Evolutionary conservation across 805 yeast genomes (phyloP).

Genomic region (Yarrowia osloensis): DNA sequence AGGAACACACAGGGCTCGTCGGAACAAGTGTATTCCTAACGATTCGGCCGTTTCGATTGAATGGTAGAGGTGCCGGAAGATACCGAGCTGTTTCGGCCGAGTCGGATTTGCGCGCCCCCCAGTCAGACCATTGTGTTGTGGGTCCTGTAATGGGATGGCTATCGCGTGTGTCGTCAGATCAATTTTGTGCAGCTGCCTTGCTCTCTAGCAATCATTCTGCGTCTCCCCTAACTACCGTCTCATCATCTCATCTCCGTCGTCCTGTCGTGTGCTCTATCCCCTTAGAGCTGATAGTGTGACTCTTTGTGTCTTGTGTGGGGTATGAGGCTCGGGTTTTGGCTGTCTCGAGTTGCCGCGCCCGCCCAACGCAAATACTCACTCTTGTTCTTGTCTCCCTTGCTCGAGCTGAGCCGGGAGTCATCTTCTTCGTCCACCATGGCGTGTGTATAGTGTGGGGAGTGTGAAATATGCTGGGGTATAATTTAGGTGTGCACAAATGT

Average conservation of each 20-base stretch:
- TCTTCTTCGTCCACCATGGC: slow-evolving; percentile 31
- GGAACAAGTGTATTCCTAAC: too few relatives aligned
- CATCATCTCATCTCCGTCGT: neutral
- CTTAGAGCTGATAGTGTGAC: slow-evolving; percentile 4
- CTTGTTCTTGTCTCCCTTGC: slow-evolving; percentile 31
- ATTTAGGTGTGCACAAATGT: slow-evolving; percentile 29
- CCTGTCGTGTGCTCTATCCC: neutral
- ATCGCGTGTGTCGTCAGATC: neutral
- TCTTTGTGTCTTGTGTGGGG: slow-evolving; percentile 1
- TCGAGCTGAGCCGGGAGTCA: slow-evolving; percentile 31
- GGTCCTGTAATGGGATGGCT: neutral
- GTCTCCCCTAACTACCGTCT: too few relatives aligned
- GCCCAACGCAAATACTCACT: slow-evolving; percentile 1
- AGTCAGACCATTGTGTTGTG: neutral
- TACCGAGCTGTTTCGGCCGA: neutral
- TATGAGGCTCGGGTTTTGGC: neutral
- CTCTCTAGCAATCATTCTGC: neutral
- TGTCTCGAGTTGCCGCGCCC: neutral
- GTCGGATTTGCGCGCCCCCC: neutral
- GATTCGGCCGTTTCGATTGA: neutral
- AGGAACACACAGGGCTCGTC: too few relatives aligned
- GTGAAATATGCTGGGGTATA: slow-evolving; percentile 29
- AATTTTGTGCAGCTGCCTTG: neutral
- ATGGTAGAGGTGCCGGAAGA: neutral
- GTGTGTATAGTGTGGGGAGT: slow-evolving; percentile 29